Conservation (phyloP, 2,329 filamentous ascomycete species). For the Epichloe glyceriae region DNA sequence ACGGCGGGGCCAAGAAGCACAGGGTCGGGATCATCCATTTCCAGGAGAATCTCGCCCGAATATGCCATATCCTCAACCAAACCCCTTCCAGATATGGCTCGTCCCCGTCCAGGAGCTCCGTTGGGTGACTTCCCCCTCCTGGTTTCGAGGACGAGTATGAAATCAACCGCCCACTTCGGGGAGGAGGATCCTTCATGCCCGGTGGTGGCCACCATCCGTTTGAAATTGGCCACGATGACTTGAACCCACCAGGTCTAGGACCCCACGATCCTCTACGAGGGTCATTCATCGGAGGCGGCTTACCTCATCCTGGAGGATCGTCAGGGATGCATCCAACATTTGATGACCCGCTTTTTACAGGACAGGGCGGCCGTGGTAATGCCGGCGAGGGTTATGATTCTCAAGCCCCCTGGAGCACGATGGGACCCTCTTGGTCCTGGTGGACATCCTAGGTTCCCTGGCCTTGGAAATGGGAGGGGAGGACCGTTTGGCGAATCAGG, state of each 20-base stretch:
- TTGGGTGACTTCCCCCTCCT: conserved; percentile 66
- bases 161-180: conserved; percentile 47
- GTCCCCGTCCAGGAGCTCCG: conserved; percentile 51
- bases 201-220: conserved; percentile 44
- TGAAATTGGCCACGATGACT: conserved; percentile 71
- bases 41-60: conserved; percentile 42
- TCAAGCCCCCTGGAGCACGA: conserved; percentile 72
- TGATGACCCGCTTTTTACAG: conserved; percentile 75
- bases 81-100: conserved; percentile 46
- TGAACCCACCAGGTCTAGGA: conserved; percentile 76
- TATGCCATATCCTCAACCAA: conserved; percentile 52
- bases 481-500: conserved; percentile 26
- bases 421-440: conserved; percentile 80
- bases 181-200: conserved; percentile 14
- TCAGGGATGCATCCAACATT: conserved; percentile 95
- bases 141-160: conserved; percentile 91
- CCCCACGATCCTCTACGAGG: conserved; percentile 70
- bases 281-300: conserved; percentile 48
- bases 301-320: conserved; percentile 44
- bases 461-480: conserved; percentile 27
- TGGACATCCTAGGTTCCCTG: conserved; percentile 32
- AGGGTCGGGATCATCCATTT: conserved; percentile 18
- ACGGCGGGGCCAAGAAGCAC: conserved; percentile 28
- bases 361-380: conserved; percentile 29
- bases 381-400: conserved; percentile 38